A percentile compares a stretch with the other conserved stretches of the same genome.
Evolutionary conservation across 2,329 filamentous ascomycete genomes (phyloP).

Genomic region (Diplodia scrobiculata): DNA sequence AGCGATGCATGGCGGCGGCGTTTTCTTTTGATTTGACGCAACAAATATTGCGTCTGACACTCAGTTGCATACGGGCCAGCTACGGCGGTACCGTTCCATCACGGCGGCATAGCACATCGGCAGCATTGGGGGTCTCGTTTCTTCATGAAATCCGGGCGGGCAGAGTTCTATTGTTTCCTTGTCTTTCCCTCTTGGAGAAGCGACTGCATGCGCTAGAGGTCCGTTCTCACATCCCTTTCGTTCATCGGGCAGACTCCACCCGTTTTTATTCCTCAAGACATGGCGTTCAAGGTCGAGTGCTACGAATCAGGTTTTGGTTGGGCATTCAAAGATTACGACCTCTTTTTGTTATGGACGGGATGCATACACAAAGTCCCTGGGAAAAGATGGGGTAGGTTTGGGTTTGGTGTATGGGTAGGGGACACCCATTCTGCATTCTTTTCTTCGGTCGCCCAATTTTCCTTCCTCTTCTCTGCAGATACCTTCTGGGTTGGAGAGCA

Average conservation of each 20-base stretch:
- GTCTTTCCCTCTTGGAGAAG: constrained; percentile 23
- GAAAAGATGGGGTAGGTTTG: constrained; percentile 3
- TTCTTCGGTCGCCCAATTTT: neutral
- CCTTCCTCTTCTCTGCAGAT: constrained; percentile 22
- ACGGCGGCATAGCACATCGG: constrained; percentile 27
- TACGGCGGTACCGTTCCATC: constrained; percentile 18
- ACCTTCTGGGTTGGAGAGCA: neutral
- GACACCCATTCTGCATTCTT: neutral
- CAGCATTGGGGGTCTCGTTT: constrained; percentile 25
- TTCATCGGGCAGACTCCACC: constrained; percentile 14
- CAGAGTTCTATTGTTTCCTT: constrained; percentile 22
- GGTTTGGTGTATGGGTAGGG: constrained; percentile 10
- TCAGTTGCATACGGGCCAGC: constrained; percentile 22
- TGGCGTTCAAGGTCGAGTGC: constrained; percentile 15
- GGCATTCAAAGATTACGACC: constrained; percentile 24
- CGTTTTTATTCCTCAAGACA: constrained; percentile 2
- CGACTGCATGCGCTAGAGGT: constrained; percentile 4
- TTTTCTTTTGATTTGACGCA: constrained; percentile 18
- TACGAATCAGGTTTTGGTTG: constrained; percentile 1
- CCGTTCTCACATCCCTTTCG: constrained; percentile 13
- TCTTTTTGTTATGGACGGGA: constrained; percentile 14
- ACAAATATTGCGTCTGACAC: constrained; percentile 11
- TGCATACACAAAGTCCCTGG: constrained; percentile 14
- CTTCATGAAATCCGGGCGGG: constrained; percentile 19
- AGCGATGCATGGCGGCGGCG: constrained; percentile 28